Evolutionary conservation across 1,139 yeast species (phyloP), one percentile per base, ranked within the genome.

Genomic region (Casaregolazyma suthepensis): DNA sequence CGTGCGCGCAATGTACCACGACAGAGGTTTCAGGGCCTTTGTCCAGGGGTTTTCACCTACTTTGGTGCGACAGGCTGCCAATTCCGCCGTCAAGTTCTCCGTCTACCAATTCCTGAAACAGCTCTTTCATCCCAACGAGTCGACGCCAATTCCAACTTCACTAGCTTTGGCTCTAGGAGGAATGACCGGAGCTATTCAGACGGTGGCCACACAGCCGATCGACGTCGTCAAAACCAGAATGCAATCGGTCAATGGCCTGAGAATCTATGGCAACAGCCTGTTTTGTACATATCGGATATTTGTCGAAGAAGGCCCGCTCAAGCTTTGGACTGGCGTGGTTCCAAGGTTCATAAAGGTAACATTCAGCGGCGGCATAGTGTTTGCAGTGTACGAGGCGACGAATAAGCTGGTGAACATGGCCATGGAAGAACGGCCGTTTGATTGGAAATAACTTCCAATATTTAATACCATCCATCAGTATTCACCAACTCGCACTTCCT

Each of bases 171-270:
- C 54, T 7, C 51, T 64, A 15, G 77, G 77, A 0, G 61, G 64
- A 2, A 58, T 61, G 19, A 69, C 76, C 82, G 43, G 85, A 82
- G 37, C 70, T 73, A 50, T 87, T 82, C 95, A 89, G 23, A 87
- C 89, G 4, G 79, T 81, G 0, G 75, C 82, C 0, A 91, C 98
- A 0, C 98, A 91, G 70, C 99, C 99, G 0, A 73, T 93, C 19
- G 99, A 93, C 71, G 90, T 90, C 4, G 73, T 91, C 51, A 93
- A 93, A 70, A 83, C 96, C 1, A 81, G 96, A 66, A 82, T 90
- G 81, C 97, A 91, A 69, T 81, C 90, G 58, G 81, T 85, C 56
- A 76, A 78, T 65, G 85, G 84, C 12, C 75, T 79, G 56, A 69
- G 76, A 35, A 66, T 82, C 2, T 87, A 86, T 67, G 80, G 80